Base-by-base conservation (phyloP, 306 rosid species). In the Abrus pulchellus region DNA sequence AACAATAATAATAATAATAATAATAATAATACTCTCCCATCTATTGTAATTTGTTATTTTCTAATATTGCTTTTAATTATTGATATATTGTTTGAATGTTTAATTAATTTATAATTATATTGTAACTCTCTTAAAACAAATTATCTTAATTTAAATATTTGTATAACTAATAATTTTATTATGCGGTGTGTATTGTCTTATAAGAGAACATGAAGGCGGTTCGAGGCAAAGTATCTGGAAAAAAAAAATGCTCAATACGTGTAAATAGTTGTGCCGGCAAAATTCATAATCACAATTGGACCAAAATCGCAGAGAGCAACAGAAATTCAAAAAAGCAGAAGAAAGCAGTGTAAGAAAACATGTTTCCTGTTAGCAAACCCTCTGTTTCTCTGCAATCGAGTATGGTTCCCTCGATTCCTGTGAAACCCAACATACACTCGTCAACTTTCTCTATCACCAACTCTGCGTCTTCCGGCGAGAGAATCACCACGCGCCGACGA, bases 391-490 rank as follows among this genome's bases (percentile, higher is more conserved):
- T 89, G 59, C 86, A 53, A 53, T 81, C 77, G 13, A 64, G 56
- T 55, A 56, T 81, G 79, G 56, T 55, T 5, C 7, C 11, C 41
- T 27, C 80, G 29, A 45, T 81, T 45, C 66, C 84, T 20, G 20
- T 41, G 63, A 88, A 55, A 80, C 67, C 81, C 28, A 72, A 14
- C 57, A 70, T 80, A 29, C 43, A 29, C 29, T 60, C 77, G n/a
- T 84, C 82, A 4, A 52, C 38, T 43, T 47, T 73, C 83, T 83
- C 83, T 1, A 65, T 83, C 78, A 59, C 84, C 64, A 79, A 59
- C 80, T 91, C 90, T 28, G 86, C 85, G 47, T 73, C 83, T 71
- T 63, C 92, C 83, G 54, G 80, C 52, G 47, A 87, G 53, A 85
- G 90, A 81, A 41, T 85, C 56, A 62, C 3, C 60, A 59, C 45